These are phyloP conservation scores for Punica granatum DNA, from an alignment of 345 rosid species.

Conservation along the genomic window DNA sequence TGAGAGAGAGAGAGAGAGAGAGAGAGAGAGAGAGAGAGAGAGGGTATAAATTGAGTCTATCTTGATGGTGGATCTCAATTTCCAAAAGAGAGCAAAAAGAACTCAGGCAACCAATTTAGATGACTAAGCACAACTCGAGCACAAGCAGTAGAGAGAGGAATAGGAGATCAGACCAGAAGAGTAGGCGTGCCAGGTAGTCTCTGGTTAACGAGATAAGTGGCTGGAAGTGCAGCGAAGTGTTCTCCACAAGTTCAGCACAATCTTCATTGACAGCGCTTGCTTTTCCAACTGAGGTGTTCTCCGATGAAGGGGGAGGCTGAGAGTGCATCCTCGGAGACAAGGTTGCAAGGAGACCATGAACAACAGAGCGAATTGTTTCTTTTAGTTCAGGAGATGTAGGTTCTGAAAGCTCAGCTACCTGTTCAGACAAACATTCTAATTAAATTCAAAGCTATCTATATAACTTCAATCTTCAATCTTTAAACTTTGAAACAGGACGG, in stretches of 20 bases:
- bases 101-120: not conserved
- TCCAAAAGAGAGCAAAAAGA: not conserved
- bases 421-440: constrained; percentile 14
- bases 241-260: constrained; percentile 71
- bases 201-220: constrained; percentile 70
- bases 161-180: constrained; percentile 56
- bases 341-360: constrained; percentile 92
- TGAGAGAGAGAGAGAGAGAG: too few relatives aligned
- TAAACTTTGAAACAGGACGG: not conserved
- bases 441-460: not conserved
- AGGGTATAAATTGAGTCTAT: not conserved
- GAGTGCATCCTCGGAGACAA: constrained; percentile 88
- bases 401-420: constrained; percentile 96
- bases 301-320: constrained; percentile 52
- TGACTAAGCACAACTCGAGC: not conserved
- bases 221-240: constrained; percentile 79
- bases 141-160: not conserved
- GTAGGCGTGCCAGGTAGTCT: constrained; percentile 89
- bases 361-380: constrained; percentile 69
- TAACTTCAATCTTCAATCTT: not conserved
- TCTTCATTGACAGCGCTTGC: constrained; percentile 48
- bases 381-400: constrained; percentile 68
- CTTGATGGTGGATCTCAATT: too few relatives aligned
- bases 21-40: too few relatives aligned
- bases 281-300: constrained; percentile 35